Evolutionary conservation across 1,284 basidiomycete species (phyloP), one percentile per base, ranked within the genome.

Genomic region (Thecaphora thlaspeos): DNA sequence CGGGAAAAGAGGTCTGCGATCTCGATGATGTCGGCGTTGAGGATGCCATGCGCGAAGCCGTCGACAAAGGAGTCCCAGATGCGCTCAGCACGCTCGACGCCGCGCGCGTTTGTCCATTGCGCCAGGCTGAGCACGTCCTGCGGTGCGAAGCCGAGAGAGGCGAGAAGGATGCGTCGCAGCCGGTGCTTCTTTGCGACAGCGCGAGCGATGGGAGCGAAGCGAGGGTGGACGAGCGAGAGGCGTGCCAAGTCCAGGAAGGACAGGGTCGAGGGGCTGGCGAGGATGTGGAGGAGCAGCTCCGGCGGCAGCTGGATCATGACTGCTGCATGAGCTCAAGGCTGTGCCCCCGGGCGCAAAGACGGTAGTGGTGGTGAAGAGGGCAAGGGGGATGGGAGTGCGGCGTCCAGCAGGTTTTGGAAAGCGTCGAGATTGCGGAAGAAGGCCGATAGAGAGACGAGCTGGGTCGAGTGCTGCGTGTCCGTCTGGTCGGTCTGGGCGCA

Each of bases 1-100:
- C 22, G 22, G 41, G 41, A 43, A 28, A 43, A 43, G 41, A 43
- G 26, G 41, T 24, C 26, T 4, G 41, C 41, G n/a, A 28, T n/a
- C 7, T 24, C 15, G 41, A 43, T 18, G n/a, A 43, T 43, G 41
- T 43, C 23, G 41, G 10, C n/a, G 26, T 18, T 43, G 41, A 18
- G 9, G 23, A 43, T 15, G 26, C 8, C 26, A 18, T 26, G 17
- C 4, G 32, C 41, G 10, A 24, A 17, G 22, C 11, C 22, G 23
- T 30, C n/a, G 23, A 18, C 22, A n/a, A 43, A 43, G 22, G 5
- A 26, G 22, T 28, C 26, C 41, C 41, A 43, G 7, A 30, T 8
- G 23, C n/a, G 24, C 23, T 43, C 41, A 3, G 10, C 12, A 15
- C 26, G 41, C 10, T 21, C 26, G 11, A 43, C 21, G 22, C 26